A percentile compares a stretch with the other conserved stretches of the same genome.
Evolutionary conservation across 495 filamentous ascomycete species (phyloP).

Genomic region (Annulohypoxylon nitens): DNA sequence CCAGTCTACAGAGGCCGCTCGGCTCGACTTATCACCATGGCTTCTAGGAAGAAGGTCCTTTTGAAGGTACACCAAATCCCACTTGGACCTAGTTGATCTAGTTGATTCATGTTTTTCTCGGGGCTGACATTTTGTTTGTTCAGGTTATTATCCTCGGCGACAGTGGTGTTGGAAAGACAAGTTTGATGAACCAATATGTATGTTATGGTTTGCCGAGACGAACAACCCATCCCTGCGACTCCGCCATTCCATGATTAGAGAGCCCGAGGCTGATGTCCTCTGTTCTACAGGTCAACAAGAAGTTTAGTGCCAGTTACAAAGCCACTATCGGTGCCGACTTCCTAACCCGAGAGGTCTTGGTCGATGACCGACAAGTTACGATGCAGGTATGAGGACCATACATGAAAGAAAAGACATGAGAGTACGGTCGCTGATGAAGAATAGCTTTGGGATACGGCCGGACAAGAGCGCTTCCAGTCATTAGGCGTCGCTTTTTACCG

Average conservation of each 20-base stretch:
- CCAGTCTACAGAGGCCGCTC: slow-evolving; percentile 16
- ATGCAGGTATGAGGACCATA: slow-evolving; percentile 83
- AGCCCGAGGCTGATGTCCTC: slow-evolving; percentile 24
- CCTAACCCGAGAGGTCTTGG: slow-evolving; percentile 96
- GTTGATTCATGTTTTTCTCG: neutral
- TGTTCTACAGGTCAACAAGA: slow-evolving; percentile 91
- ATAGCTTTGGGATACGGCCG: slow-evolving; percentile 98
- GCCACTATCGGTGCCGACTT: slow-evolving; percentile 99
- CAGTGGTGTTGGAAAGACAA: slow-evolving; percentile 98
- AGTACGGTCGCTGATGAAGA: slow-evolving; percentile 36
- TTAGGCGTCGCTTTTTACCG: slow-evolving; percentile 98
- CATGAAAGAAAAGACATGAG: slow-evolving; percentile 25
- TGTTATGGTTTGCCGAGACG: slow-evolving; percentile 50
- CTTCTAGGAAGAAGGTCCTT: slow-evolving; percentile 96
- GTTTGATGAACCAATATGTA: slow-evolving; percentile 99
- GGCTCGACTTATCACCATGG: slow-evolving; percentile 67
- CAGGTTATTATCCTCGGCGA: slow-evolving; percentile 99
- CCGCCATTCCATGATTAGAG: slow-evolving; percentile 13
- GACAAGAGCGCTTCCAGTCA: slow-evolving; percentile 97
- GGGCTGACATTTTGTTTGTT: slow-evolving; percentile 25
- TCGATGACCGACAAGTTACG: slow-evolving; percentile 96
- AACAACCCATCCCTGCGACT: slow-evolving; percentile 15
- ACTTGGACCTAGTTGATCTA: neutral
- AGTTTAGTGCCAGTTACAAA: slow-evolving; percentile 99
- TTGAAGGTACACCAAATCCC: slow-evolving; percentile 77